Evolutionary conservation across 306 rosid species (phyloP).

Genomic region (Glycyrrhiza uralensis): DNA sequence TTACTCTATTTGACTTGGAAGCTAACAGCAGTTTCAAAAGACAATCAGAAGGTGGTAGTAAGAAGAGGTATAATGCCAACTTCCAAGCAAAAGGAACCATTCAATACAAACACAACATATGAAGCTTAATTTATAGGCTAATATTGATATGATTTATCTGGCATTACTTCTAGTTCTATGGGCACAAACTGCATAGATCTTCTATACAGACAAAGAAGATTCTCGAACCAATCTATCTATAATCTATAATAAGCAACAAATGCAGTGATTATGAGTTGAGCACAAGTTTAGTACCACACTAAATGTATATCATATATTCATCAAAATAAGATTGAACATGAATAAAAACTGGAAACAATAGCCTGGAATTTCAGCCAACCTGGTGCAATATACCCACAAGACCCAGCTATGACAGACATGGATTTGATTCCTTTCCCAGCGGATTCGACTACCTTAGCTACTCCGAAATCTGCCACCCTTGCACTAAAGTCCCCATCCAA

Average conservation of each 20-base stretch:
- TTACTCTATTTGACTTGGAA: background rate
- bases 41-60: background rate
- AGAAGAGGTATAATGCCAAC: background rate
- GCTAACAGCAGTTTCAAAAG: background rate
- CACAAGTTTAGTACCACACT: background rate
- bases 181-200: background rate
- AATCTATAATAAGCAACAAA: background rate
- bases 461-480: slow-evolving; percentile 89
- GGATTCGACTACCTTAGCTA: slow-evolving; percentile 73
- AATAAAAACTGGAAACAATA: background rate
- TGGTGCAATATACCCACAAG: slow-evolving; percentile 97
- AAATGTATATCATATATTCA: background rate
- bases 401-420: slow-evolving; percentile 88
- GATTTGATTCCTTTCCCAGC: slow-evolving; percentile 59
- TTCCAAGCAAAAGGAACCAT: background rate
- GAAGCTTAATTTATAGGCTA: background rate
- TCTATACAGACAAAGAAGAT: background rate
- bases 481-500: slow-evolving; percentile 82
- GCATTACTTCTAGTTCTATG: background rate
- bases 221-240: background rate
- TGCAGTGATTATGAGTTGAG: background rate
- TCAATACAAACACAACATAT: background rate
- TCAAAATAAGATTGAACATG: background rate
- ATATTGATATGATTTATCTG: background rate
- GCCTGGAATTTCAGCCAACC: slow-evolving; percentile 40